Percentiles rank a stretch among this genome's conserved stretches.
phyloP scores from a whole-genome alignment of 306 rosid species.

The Malus orientalis region DNA sequence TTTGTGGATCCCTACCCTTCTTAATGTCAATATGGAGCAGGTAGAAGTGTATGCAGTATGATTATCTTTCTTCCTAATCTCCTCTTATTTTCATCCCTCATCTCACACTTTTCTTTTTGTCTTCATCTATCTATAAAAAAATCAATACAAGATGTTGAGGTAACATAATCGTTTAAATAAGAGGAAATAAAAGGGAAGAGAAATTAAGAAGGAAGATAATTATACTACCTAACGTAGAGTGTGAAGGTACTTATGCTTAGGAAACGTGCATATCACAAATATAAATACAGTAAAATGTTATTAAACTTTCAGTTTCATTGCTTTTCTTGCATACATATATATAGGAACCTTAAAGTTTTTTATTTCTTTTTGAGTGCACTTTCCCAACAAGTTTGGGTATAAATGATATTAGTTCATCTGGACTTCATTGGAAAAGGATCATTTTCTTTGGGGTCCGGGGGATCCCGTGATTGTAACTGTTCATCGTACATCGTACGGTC shows the following conservation, averaged over 20 bases:
- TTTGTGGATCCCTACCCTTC: not conserved
- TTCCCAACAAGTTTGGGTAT: no score
- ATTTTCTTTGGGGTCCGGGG: fast-evolving
- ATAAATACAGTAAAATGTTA: not conserved
- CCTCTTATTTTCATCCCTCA: no score
- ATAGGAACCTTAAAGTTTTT: no score
- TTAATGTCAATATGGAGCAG: not conserved
- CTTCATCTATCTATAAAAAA: no score
- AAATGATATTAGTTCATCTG: no score
- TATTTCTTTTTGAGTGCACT: no score
- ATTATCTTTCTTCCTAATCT: no score
- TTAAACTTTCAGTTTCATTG: not conserved
- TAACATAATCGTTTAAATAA: not conserved
- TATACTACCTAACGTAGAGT: slow-evolving; percentile 50
- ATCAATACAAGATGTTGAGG: no score
- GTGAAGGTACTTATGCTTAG: slow-evolving; percentile 52
- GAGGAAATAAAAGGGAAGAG: slow-evolving; percentile 31
- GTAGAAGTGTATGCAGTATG: not conserved
- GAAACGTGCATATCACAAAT: not conserved
- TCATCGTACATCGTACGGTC: no score
- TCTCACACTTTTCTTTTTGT: no score
- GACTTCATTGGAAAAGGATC: no score
- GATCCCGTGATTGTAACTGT: fast-evolving
- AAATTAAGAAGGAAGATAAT: no score
- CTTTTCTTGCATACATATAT: slow-evolving; percentile 27